Percentiles rank a stretch among this genome's conserved stretches.
phyloP scores from a whole-genome alignment of 2,329 filamentous ascomycete species.

The Apiospora hydei region DNA sequence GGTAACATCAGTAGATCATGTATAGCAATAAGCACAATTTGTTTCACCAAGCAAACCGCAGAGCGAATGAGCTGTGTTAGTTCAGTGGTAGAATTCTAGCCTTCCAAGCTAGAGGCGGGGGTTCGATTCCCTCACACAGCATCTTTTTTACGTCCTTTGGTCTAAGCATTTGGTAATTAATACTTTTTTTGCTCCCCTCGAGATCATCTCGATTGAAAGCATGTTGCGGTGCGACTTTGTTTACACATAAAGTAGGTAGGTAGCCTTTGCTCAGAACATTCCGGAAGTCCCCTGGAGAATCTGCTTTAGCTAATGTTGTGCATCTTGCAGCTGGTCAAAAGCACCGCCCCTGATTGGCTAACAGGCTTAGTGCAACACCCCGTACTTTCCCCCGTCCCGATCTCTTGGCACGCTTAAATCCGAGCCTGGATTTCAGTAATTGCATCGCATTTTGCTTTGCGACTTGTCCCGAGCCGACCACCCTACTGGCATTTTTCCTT shows the following conservation, averaged over 20 bases:
- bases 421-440: slow-evolving; percentile 12
- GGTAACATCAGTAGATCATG: no score
- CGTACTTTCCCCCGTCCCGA: slow-evolving; percentile 12
- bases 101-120: slow-evolving; percentile 25
- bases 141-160: neutral
- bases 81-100: slow-evolving; percentile 25
- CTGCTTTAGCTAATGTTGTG: neutral
- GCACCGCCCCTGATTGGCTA: slow-evolving; percentile 25
- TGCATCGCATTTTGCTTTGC: slow-evolving; percentile 19
- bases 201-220: neutral
- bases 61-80: slow-evolving; percentile 23
- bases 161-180: no score
- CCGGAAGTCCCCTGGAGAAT: neutral
- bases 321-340: slow-evolving; percentile 22
- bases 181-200: neutral
- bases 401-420: slow-evolving; percentile 25
- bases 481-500: neutral
- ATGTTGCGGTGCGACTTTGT: neutral
- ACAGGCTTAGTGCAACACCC: neutral
- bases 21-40: no score
- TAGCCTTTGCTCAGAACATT: neutral
- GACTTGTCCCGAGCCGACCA: slow-evolving; percentile 15
- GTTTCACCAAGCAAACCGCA: neutral
- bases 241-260: no score
- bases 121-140: slow-evolving; percentile 26